Base-by-base conservation (phyloP, 805 yeast genomes). In the Vanderwaltozyma tropicalis region DNA sequence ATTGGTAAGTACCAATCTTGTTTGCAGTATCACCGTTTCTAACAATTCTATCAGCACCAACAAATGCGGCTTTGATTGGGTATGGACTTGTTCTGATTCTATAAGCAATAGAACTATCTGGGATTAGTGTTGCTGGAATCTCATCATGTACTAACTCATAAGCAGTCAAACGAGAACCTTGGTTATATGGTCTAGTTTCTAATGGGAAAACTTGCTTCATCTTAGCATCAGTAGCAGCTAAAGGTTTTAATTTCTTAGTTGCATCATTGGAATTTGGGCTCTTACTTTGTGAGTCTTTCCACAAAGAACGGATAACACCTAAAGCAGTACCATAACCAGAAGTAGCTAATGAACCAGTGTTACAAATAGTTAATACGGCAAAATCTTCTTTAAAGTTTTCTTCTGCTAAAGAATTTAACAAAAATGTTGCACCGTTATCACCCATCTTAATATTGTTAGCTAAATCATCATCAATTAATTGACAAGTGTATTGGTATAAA, bases 311-410 rank as follows among this genome's bases (percentile, higher is more conserved):
- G 28, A 89, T 76, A 18, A 92, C 84, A 12, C 98, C 97, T 22
- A 89, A 68, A 0, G 97, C 97, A 5, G 98, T 89, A 22, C 98
- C 98, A 56, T 87, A 89, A 2, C 97, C 97, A 4, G 97, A 85
- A 1, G 98, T 89, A 1, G 98, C 98, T 41, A 89, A 67, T 0
- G 96, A 85, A 0, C 98, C 98, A 1, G 98, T 89, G 62, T 89
- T 89, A 62, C 98, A 89, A 40, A 92, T 84, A 1, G 97, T 89
- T 55, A 92, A 62, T 3, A 86, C 88, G 1, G 94, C 74, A 54
- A 87, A 78, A 4, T 80, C 79, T 11, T 81, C 85, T 15, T 59
- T 53, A 49, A 73, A 77, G 4, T 66, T 62, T 43, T 77, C 73
- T 14, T 59, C 45, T 15, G 55, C 48, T 45, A 80, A 62, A 19